phyloP scores from a whole-genome alignment of 441 rosid genomes.

The Croton setiger region DNA sequence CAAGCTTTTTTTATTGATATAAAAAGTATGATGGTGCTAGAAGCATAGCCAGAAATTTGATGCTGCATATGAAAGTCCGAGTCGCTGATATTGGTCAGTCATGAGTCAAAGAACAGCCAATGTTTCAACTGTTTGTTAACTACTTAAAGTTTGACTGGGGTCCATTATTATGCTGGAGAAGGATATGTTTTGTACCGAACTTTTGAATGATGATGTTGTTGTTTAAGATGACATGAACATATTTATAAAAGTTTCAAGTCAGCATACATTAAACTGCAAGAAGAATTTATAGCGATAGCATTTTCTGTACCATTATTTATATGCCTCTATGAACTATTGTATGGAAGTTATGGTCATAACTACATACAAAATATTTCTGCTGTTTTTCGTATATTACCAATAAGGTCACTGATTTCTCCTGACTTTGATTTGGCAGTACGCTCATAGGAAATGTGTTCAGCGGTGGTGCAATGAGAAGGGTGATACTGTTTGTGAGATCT shows the following conservation, averaged over 20 bases:
- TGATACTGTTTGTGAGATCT: constrained; percentile 75
- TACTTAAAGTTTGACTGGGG: neutral
- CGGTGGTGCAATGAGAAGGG: constrained; percentile 92
- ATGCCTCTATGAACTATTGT: too few species aligned
- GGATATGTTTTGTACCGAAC: neutral
- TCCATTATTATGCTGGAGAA: neutral
- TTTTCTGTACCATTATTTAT: neutral
- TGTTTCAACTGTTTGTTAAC: neutral
- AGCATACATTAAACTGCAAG: neutral
- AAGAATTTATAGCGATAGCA: neutral
- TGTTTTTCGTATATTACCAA: neutral
- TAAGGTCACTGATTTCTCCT: neutral
- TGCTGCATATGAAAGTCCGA: neutral
- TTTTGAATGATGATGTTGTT: neutral
- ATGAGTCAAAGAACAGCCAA: too few species aligned
- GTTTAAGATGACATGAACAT: neutral
- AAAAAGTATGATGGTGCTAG: neutral
- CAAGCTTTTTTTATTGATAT: neutral
- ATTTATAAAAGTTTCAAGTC: neutral
- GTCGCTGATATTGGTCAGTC: neutral
- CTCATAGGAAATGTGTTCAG: constrained; percentile 73
- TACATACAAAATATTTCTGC: neutral
- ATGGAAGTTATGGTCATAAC: neutral
- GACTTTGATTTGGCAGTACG: constrained; percentile 49
- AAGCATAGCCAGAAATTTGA: neutral